These are phyloP conservation scores for Fusarium sp. DNA, from an alignment of 2,329 filamentous ascomycete genomes.

Conservation along the genomic window DNA sequence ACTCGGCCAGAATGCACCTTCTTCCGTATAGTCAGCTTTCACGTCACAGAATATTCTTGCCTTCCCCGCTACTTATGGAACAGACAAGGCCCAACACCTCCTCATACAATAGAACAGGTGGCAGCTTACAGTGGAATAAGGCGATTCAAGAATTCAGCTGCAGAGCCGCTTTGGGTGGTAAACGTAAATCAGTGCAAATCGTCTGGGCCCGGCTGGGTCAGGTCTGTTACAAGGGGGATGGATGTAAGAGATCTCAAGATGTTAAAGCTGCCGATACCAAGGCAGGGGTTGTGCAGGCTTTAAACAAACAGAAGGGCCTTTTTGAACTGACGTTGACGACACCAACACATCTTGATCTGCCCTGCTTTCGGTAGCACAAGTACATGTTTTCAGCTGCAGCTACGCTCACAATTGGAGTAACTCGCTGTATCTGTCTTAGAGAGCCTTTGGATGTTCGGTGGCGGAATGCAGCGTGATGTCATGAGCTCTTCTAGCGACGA, in stretches of 20 bases:
- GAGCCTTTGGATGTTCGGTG: constrained; percentile 23
- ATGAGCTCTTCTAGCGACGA: constrained; percentile 32
- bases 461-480: constrained; percentile 50
- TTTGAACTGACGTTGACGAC: constrained; percentile 40
- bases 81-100: neutral
- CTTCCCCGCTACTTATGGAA: neutral
- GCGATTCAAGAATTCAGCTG: constrained; percentile 19
- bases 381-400: constrained; percentile 15
- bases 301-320: constrained; percentile 30
- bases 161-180: constrained; percentile 5
- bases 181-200: constrained; percentile 25
- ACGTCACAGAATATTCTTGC: neutral
- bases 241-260: constrained; percentile 19
- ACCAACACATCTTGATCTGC: constrained; percentile 11
- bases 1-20: constrained; percentile 20
- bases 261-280: neutral
- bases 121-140: constrained; percentile 27
- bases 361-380: constrained; percentile 33
- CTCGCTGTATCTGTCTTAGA: constrained; percentile 9
- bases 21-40: constrained; percentile 26
- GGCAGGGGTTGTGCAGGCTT: constrained; percentile 39
- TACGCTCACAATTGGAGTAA: constrained; percentile 23
- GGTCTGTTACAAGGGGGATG: constrained; percentile 24
- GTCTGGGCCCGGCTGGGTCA: constrained; percentile 9
- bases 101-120: neutral